Evolutionary conservation across 805 yeast genomes (phyloP).

Genomic region (Wickerhamiella alocasiicola): DNA sequence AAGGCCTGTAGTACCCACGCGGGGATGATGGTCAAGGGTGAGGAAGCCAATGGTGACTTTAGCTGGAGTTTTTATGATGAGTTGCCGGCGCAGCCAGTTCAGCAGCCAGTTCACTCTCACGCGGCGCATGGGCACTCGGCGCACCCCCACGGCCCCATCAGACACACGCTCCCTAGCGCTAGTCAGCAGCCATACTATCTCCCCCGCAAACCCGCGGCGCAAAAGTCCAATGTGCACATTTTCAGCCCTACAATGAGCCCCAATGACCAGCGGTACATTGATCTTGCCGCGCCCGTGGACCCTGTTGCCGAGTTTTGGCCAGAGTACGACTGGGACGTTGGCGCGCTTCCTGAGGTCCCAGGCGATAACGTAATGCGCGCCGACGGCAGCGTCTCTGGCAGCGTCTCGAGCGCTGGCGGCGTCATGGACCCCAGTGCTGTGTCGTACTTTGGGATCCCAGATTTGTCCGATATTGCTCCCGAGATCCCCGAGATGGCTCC

Average conservation of each 20-base stretch:
- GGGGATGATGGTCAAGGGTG: not conserved
- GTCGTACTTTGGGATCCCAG: not conserved
- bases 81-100: not conserved
- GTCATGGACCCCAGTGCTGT: not conserved
- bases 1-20: not conserved
- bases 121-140: too few species aligned
- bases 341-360: not conserved
- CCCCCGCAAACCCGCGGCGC: not conserved
- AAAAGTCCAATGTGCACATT: not conserved
- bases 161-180: not conserved
- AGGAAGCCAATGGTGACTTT: not conserved
- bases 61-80: conserved; percentile 2
- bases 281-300: not conserved
- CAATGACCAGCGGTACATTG: not conserved
- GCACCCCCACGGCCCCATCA: not conserved
- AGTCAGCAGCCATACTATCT: not conserved
- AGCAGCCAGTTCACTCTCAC: too few species aligned
- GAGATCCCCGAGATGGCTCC: not conserved
- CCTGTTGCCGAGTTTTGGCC: too few species aligned
- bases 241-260: conserved; percentile 3
- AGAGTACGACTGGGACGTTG: not conserved
- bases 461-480: not conserved
- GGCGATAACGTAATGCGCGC: not conserved
- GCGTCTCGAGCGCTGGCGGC: not conserved
- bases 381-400: not conserved